Conservation (phyloP, 176 grass and related monocot species). For the Cenchrus fungigraminus region DNA sequence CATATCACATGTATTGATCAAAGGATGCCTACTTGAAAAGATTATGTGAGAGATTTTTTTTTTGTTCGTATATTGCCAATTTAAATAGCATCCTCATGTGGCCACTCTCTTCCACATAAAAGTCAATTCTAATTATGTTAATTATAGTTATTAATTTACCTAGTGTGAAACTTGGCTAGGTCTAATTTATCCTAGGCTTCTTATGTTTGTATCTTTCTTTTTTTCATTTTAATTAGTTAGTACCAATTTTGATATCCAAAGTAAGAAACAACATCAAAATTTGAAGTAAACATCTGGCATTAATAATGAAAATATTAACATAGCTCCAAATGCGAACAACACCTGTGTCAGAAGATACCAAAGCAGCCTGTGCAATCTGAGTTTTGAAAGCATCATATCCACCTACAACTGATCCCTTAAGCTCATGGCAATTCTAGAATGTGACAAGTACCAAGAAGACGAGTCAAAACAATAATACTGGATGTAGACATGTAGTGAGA, state of each 20-base stretch:
- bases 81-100: not conserved
- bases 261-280: slow-evolving; percentile 16
- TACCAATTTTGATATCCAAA: slow-evolving; percentile 13
- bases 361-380: slow-evolving; percentile 54
- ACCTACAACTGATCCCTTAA: slow-evolving; percentile 60
- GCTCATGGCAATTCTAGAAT: slow-evolving; percentile 63
- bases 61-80: slow-evolving; percentile 23
- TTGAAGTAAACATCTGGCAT: slow-evolving; percentile 18
- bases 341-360: slow-evolving; percentile 58
- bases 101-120: not conserved
- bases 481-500: slow-evolving; percentile 17
- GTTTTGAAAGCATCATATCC: slow-evolving; percentile 71
- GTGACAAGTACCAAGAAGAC: slow-evolving; percentile 41
- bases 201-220: not conserved
- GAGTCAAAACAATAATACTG: slow-evolving; percentile 35
- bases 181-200: slow-evolving; percentile 25
- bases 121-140: slow-evolving; percentile 10
- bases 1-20: slow-evolving; percentile 18
- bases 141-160: not conserved
- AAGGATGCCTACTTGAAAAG: slow-evolving; percentile 19
- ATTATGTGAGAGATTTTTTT: not conserved
- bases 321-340: slow-evolving; percentile 38
- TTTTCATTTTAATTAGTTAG: not conserved
- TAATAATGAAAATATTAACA: slow-evolving; percentile 28
- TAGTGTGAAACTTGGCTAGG: not conserved